A percentile compares a stretch with the other conserved stretches of the same genome.
These are phyloP conservation scores for Penicillium sp. DNA, from an alignment of 2,329 filamentous ascomycete species.

Conservation along the genomic window DNA sequence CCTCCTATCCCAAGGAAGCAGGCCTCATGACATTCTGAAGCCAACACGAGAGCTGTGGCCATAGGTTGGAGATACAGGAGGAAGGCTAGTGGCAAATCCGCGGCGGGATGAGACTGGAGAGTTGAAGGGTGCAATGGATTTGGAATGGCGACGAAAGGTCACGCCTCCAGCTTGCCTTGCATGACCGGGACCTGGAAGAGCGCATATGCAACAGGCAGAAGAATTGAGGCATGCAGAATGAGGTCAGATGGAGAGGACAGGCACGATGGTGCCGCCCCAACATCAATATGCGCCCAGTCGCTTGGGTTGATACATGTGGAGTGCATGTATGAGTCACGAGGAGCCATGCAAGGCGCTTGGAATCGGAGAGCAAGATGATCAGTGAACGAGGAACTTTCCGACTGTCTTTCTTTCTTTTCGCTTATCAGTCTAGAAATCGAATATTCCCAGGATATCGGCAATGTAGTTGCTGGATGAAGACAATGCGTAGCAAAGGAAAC, in stretches of 20 bases:
- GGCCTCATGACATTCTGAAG: slow-evolving; percentile 18
- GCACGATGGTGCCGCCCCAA: slow-evolving; percentile 16
- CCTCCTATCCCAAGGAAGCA: slow-evolving; percentile 15
- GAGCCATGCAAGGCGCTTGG: slow-evolving; percentile 16
- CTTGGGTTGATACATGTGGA: slow-evolving; percentile 20
- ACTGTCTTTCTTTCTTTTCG: background rate
- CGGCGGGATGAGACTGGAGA: slow-evolving; percentile 13
- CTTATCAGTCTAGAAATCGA: background rate
- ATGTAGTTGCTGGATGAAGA: background rate
- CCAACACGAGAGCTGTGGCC: slow-evolving; percentile 12
- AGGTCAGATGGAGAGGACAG: slow-evolving; percentile 16
- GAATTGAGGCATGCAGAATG: slow-evolving; percentile 18
- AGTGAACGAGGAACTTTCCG: background rate
- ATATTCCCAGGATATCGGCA: background rate
- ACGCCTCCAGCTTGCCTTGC: slow-evolving; percentile 8
- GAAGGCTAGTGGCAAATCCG: slow-evolving; percentile 12
- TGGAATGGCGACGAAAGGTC: background rate
- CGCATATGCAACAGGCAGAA: slow-evolving; percentile 11
- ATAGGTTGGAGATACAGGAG: slow-evolving; percentile 15
- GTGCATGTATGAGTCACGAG: slow-evolving; percentile 22
- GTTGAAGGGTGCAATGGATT: background rate
- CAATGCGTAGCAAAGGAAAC: background rate
- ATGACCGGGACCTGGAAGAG: slow-evolving; percentile 5
- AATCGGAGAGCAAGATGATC: slow-evolving; percentile 15
- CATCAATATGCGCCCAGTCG: slow-evolving; percentile 29